These are phyloP conservation scores for Saprolegnia diclina DNA, from an alignment of 352 stramenopile species.

Conservation along the genomic window DNA sequence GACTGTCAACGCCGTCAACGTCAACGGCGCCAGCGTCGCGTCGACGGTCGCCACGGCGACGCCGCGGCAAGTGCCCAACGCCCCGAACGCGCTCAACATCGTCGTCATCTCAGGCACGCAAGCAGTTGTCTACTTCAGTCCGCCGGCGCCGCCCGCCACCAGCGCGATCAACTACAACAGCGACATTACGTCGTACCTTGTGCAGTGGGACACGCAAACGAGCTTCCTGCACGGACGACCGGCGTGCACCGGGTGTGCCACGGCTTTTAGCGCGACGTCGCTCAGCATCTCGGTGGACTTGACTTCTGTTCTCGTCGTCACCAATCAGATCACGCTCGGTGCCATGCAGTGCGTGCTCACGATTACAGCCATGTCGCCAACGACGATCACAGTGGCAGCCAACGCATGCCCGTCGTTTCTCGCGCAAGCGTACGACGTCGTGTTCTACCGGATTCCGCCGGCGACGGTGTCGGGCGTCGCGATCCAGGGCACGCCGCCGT, in stretches of 20 bases:
- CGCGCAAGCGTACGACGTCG: conserved; percentile 40
- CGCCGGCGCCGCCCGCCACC: conserved; percentile 46
- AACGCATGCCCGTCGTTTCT: conserved; percentile 47
- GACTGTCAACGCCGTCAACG: conserved; percentile 69
- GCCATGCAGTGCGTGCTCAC: conserved; percentile 47
- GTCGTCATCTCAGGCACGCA: conserved; percentile 82
- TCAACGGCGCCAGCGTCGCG: conserved; percentile 53
- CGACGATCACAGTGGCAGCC: conserved; percentile 28
- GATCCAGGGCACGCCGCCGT: conserved; percentile 77
- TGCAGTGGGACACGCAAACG: conserved; percentile 79
- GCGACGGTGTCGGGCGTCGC: conserved; percentile 44
- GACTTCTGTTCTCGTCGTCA: conserved; percentile 28
- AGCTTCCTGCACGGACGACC: conserved; percentile 61
- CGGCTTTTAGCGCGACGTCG: conserved; percentile 35
- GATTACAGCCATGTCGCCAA: conserved; percentile 30
- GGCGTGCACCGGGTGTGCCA: conserved; percentile 46
- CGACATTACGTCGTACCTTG: conserved; percentile 82
- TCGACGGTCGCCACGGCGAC: conserved; percentile 37
- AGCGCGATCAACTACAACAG: conserved; percentile 69
- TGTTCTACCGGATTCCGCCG: conserved; percentile 56
- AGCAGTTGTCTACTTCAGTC: conserved; percentile 86
- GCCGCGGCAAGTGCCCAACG: conserved; percentile 80
- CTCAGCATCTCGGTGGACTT: conserved; percentile 36
- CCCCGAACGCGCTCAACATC: conserved; percentile 84
- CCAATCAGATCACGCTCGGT: conserved; percentile 48